phyloP scores from a whole-genome alignment of 2,329 filamentous ascomycete species.

The Cladophialophora exuberans region DNA sequence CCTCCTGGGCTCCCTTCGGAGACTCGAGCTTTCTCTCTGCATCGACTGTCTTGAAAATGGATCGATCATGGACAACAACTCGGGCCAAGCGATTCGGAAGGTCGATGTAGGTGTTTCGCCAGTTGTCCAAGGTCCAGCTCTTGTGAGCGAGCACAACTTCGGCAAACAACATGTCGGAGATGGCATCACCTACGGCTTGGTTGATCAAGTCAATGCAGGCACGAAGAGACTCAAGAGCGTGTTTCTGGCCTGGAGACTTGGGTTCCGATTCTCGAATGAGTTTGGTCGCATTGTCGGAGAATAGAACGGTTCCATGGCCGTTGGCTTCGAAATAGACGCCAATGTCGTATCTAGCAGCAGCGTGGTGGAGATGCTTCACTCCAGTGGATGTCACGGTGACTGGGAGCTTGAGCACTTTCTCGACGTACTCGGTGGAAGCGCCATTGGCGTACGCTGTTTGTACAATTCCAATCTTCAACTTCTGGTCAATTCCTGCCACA shows the following conservation, averaged over 20 bases:
- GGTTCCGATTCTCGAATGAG: slow-evolving; percentile 79
- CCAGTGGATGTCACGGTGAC: slow-evolving; percentile 93
- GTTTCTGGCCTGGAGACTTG: slow-evolving; percentile 87
- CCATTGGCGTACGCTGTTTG: slow-evolving; percentile 99
- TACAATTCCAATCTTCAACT: slow-evolving; percentile 88
- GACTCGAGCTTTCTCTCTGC: slow-evolving; percentile 85
- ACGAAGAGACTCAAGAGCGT: slow-evolving; percentile 80
- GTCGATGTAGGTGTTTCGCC: slow-evolving; percentile 90
- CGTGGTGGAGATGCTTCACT: slow-evolving; percentile 97
- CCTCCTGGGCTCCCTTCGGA: slow-evolving; percentile 76
- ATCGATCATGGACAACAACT: slow-evolving; percentile 85
- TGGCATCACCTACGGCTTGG: slow-evolving; percentile 93
- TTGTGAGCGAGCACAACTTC: slow-evolving; percentile 97
- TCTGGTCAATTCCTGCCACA: slow-evolving; percentile 74
- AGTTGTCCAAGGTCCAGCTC: slow-evolving; percentile 84
- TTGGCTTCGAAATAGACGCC: slow-evolving; percentile 99
- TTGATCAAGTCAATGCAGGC: slow-evolving; percentile 92
- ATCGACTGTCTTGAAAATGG: slow-evolving; percentile 86
- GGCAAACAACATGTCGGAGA: slow-evolving; percentile 94
- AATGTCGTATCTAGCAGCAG: slow-evolving; percentile 91
- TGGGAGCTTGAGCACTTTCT: slow-evolving; percentile 83
- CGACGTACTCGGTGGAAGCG: slow-evolving; percentile 87
- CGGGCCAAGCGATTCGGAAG: slow-evolving; percentile 94
- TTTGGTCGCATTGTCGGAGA: slow-evolving; percentile 80
- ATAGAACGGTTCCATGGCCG: slow-evolving; percentile 94